phyloP scores from a whole-genome alignment of 805 yeast genomes.

The Ogataea siamensis region DNA sequence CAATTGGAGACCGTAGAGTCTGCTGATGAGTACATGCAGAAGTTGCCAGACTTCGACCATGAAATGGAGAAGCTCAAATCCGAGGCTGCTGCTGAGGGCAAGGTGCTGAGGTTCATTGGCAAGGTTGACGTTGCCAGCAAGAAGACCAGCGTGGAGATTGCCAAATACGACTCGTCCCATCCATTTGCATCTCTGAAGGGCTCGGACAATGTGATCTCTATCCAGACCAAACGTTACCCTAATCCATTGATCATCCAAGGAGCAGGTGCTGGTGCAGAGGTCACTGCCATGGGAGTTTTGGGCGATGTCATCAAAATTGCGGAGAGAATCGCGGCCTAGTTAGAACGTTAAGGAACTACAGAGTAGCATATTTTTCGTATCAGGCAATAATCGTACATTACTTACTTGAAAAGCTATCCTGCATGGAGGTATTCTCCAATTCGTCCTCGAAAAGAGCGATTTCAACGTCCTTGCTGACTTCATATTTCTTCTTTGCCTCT shows the following conservation, averaged over 20 bases:
- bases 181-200: conserved; percentile 97
- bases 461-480: conserved; percentile 34
- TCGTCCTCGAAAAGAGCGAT: conserved; percentile 22
- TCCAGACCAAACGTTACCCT: conserved; percentile 86
- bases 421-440: conserved; percentile 1
- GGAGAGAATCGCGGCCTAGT: conserved; percentile 59
- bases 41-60: conserved; percentile 78
- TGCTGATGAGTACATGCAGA: conserved; percentile 74
- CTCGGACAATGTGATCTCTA: conserved; percentile 91
- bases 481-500: conserved; percentile 55
- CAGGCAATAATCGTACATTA: conserved; percentile 2
- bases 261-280: conserved; percentile 86
- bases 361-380: no score
- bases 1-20: conserved; percentile 71
- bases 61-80: conserved; percentile 75
- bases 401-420: conserved; percentile 2
- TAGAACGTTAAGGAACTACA: not conserved
- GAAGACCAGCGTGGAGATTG: conserved; percentile 80
- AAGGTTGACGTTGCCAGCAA: conserved; percentile 74
- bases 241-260: conserved; percentile 96
- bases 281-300: conserved; percentile 77
- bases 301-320: conserved; percentile 93
- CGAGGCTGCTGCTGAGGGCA: conserved; percentile 76
- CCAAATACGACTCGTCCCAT: conserved; percentile 81
- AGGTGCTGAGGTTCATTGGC: conserved; percentile 93